Percentiles rank a stretch among this genome's conserved stretches.
Evolutionary conservation across 2,329 filamentous ascomycete species (phyloP).

Genomic region (Hysterium pulicare): DNA sequence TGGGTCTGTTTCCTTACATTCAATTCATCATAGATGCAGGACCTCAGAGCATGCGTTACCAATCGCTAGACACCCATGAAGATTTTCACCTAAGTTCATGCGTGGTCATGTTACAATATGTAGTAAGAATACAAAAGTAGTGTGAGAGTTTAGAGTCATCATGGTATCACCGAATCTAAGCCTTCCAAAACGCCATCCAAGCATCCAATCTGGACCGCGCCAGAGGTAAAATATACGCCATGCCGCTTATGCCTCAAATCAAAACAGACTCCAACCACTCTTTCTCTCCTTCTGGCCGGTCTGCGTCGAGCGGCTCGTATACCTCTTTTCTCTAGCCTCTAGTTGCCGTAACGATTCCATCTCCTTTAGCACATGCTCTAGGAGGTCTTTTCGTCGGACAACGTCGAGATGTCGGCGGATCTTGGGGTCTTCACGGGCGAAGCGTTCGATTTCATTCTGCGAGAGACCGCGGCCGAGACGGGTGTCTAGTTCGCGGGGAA

Average conservation of each 20-base stretch:
- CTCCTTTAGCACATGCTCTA: constrained; percentile 91
- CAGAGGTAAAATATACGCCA: not conserved
- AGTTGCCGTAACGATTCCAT: constrained; percentile 88
- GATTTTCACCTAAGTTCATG: no score
- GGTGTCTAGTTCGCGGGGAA: constrained; percentile 85
- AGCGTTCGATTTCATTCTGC: constrained; percentile 77
- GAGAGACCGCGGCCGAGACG: constrained; percentile 78
- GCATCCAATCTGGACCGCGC: no score
- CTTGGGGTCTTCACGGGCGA: constrained; percentile 90
- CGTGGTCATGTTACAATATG: no score
- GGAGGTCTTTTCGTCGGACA: constrained; percentile 83
- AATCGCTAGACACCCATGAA: no score
- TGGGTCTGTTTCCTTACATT: no score
- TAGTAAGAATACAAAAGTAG: no score
- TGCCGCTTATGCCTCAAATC: constrained; percentile 1
- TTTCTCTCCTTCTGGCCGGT: constrained; percentile 20
- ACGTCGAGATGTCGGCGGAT: constrained; percentile 86
- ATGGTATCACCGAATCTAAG: not conserved
- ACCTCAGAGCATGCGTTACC: no score
- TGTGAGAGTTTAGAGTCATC: no score
- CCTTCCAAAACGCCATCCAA: not conserved
- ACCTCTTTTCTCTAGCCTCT: constrained; percentile 68
- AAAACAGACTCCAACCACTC: constrained; percentile 35
- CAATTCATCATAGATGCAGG: no score
- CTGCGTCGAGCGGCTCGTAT: constrained; percentile 33